These are phyloP conservation scores for Podosphaera xanthii DNA, from an alignment of 2,329 filamentous ascomycete species.

Conservation along the genomic window DNA sequence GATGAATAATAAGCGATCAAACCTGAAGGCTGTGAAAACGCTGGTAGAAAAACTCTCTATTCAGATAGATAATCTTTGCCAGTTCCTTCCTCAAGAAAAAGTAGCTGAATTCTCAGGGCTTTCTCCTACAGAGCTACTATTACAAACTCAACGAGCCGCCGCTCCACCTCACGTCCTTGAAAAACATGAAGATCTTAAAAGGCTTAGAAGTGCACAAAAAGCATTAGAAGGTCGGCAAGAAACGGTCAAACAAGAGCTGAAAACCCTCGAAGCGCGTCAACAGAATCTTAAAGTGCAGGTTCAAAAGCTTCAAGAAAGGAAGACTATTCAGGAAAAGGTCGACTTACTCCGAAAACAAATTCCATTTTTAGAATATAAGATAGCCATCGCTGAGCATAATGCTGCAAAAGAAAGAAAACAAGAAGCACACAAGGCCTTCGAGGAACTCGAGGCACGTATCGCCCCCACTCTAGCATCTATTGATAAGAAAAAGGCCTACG, in stretches of 20 bases:
- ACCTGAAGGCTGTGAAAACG: slow-evolving; percentile 39
- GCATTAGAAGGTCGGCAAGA: slow-evolving; percentile 33
- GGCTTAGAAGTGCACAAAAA: slow-evolving; percentile 46
- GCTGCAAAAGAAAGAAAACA: slow-evolving; percentile 32
- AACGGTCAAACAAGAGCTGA: slow-evolving; percentile 37
- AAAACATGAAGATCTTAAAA: slow-evolving; percentile 55
- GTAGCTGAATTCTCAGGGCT: slow-evolving; percentile 83
- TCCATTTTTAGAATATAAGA: slow-evolving; percentile 40
- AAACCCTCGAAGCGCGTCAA: slow-evolving; percentile 49
- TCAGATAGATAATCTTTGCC: slow-evolving; percentile 92
- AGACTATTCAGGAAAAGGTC: slow-evolving; percentile 40
- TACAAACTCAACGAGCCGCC: slow-evolving; percentile 72
- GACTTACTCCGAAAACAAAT: slow-evolving; percentile 40
- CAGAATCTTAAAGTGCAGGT: slow-evolving; percentile 56
- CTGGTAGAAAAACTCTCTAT: slow-evolving; percentile 57
- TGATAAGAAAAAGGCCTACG: slow-evolving; percentile 47
- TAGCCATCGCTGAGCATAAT: slow-evolving; percentile 24
- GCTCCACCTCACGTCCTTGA: slow-evolving; percentile 59
- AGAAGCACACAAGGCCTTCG: slow-evolving; percentile 31
- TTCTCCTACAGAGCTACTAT: slow-evolving; percentile 57
- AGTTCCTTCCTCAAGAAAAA: slow-evolving; percentile 88
- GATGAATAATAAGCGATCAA: slow-evolving; percentile 42
- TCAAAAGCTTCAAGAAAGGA: slow-evolving; percentile 55
- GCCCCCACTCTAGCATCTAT: slow-evolving; percentile 49
- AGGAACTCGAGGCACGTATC: slow-evolving; percentile 32